Evolutionary conservation across 75 land plant genomes (phyloP).

Genomic region (Cupressus sempervirens): DNA sequence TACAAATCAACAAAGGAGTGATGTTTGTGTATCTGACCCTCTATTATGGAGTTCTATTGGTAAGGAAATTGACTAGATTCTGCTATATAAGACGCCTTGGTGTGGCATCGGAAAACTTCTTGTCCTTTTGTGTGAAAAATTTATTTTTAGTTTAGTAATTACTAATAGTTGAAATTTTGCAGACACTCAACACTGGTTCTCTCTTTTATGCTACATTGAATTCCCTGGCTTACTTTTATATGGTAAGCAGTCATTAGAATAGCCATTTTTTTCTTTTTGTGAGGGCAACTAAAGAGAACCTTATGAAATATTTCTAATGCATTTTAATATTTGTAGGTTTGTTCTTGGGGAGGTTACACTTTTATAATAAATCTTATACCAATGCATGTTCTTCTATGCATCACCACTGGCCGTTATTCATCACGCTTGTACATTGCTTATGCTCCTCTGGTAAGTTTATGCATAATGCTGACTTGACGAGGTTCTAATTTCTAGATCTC

Average conservation of each 20-base stretch:
- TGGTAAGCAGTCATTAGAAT: constrained; percentile 54
- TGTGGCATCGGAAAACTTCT: neutral
- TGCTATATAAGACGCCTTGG: neutral
- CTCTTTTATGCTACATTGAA: constrained; percentile 96
- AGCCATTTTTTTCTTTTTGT: neutral
- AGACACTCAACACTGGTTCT: constrained; percentile 99
- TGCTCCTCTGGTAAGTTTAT: constrained; percentile 82
- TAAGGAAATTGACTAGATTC: neutral
- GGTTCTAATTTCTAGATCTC: neutral
- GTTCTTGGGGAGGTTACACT: constrained; percentile 99
- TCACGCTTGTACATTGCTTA: constrained; percentile 93
- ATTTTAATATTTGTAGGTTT: constrained; percentile 53
- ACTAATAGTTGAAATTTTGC: constrained; percentile 20
- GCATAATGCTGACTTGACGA: neutral
- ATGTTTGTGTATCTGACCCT: neutral
- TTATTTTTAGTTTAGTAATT: neutral
- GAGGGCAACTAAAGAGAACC: neutral
- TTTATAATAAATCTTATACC: constrained; percentile 98
- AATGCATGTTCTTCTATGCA: constrained; percentile 91
- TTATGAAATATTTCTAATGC: neutral
- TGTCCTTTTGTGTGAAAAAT: neutral
- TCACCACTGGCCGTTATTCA: constrained; percentile 95
- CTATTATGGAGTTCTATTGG: neutral
- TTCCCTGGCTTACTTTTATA: constrained; percentile 93
- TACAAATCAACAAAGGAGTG: no score